Percentiles rank a stretch among this genome's conserved stretches.
phyloP scores from a whole-genome alignment of 345 rosid genomes.

The Hypericum androsaemum region DNA sequence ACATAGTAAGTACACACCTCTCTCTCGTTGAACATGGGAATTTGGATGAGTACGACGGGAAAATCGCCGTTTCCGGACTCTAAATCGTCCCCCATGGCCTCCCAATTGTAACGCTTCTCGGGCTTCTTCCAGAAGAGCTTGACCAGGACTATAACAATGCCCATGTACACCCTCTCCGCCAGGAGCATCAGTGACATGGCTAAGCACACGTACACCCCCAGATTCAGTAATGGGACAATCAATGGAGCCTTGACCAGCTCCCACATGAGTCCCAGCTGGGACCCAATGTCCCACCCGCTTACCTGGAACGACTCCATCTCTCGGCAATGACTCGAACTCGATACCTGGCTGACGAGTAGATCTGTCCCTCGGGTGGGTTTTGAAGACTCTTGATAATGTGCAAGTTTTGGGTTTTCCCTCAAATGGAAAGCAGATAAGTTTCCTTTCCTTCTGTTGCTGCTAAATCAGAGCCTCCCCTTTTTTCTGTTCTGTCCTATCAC shows the following conservation, averaged over 20 bases:
- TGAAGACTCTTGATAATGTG: too few relatives aligned
- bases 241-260: slow-evolving; percentile 88
- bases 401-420: too few relatives aligned
- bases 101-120: slow-evolving; percentile 70
- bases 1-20: too few relatives aligned
- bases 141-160: slow-evolving; percentile 79
- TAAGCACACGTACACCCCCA: slow-evolving; percentile 59
- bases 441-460: too few relatives aligned
- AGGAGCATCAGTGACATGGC: slow-evolving; percentile 85
- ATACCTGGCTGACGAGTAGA: too few relatives aligned
- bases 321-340: too few relatives aligned
- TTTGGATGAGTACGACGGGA: slow-evolving; percentile 84
- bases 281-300: slow-evolving; percentile 55
- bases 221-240: slow-evolving; percentile 67
- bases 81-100: slow-evolving; percentile 59
- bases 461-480: too few relatives aligned
- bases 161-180: slow-evolving; percentile 88
- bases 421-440: too few relatives aligned
- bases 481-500: too few relatives aligned
- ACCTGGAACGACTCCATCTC: slow-evolving; percentile 69
- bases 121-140: slow-evolving; percentile 95
- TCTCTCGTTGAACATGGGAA: slow-evolving; percentile 97
- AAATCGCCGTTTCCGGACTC: slow-evolving; percentile 67
- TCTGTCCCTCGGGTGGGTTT: too few relatives aligned
- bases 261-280: slow-evolving; percentile 71